Base-by-base conservation (phyloP, 1,284 basidiomycete genomes). In the Polyporus tsugae region DNA sequence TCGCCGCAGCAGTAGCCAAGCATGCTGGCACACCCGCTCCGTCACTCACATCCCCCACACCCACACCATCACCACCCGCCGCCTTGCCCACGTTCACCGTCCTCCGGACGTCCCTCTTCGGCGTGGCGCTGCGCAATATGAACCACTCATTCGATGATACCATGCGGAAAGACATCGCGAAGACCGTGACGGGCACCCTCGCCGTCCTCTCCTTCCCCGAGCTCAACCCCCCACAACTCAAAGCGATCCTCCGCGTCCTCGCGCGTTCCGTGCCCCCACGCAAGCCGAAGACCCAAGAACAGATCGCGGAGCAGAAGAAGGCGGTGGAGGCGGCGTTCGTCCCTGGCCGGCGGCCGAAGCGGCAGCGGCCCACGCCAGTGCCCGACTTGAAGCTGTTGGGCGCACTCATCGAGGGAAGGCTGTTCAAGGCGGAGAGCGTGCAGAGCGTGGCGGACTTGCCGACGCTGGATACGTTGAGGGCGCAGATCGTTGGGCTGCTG, bases 401-500 rank as follows among this genome's bases (percentile, higher is more conserved):
- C 22, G 93, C 91, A 52, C 80, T 94, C 67, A 86, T 94, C 67
- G 93, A 94, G 75, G 90, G 91, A 36, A 82, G 85, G 72, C 85
- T 94, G 65, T 88, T 93, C 78, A 81, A 87, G 63, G 82, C 87
- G 22, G 79, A 83, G 9, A 85, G 83, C 13, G 82, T 94, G 69
- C 81, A 83, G 78, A 85, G 87, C 38, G 87, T 94, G 2, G 86
- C 91, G 39, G 86, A 86, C 72, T 77, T 95, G 66, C 93, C 93
- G 36, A 86, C 89, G 52, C 78, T 95, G 74, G 90, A 91, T 44
- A 91, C 89, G 7, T 79, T 95, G 73, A 81, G 90, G 63, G 89
- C 90, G 22, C 93, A 95, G 78, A 85, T 95, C 67, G 87, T 94
- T 29, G 93, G 93, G 17, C 72, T 95, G 78, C 77, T 95, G 70